These are phyloP conservation scores for Penicillium polonicum DNA, from an alignment of 2,329 filamentous ascomycete species.

Conservation along the genomic window DNA sequence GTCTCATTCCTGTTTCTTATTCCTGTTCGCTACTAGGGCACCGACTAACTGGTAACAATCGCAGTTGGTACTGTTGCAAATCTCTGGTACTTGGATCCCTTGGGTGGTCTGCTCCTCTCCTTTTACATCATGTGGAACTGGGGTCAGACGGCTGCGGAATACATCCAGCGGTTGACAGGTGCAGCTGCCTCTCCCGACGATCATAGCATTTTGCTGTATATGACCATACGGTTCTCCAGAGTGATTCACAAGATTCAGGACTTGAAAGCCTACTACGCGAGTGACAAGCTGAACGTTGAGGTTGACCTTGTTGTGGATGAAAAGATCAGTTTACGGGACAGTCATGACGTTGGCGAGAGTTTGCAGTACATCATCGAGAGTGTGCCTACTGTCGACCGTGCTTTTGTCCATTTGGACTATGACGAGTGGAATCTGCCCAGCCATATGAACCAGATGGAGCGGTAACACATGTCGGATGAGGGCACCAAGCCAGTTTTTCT, in stretches of 20 bases:
- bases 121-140: slow-evolving; percentile 62
- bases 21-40: neutral
- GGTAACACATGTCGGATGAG: slow-evolving; percentile 1
- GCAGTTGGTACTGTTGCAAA: slow-evolving; percentile 39
- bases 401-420: slow-evolving; percentile 54
- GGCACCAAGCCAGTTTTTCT: neutral
- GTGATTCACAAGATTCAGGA: slow-evolving; percentile 69
- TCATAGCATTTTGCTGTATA: slow-evolving; percentile 82
- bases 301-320: slow-evolving; percentile 63
- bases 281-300: slow-evolving; percentile 62
- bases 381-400: slow-evolving; percentile 43
- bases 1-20: neutral
- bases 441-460: slow-evolving; percentile 38
- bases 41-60: neutral
- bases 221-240: slow-evolving; percentile 90
- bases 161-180: slow-evolving; percentile 62
- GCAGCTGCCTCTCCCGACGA: slow-evolving; percentile 58
- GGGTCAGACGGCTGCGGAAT: slow-evolving; percentile 60
- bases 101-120: slow-evolving; percentile 61
- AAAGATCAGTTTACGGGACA: slow-evolving; percentile 54
- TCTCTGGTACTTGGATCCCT: slow-evolving; percentile 60
- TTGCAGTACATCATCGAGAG: slow-evolving; percentile 63
- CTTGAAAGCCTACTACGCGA: slow-evolving; percentile 62
- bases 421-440: slow-evolving; percentile 45
- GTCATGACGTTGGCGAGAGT: slow-evolving; percentile 60